Evolutionary conservation across 2,329 filamentous ascomycete species (phyloP).

Genomic region (Lachnellula hyalina): DNA sequence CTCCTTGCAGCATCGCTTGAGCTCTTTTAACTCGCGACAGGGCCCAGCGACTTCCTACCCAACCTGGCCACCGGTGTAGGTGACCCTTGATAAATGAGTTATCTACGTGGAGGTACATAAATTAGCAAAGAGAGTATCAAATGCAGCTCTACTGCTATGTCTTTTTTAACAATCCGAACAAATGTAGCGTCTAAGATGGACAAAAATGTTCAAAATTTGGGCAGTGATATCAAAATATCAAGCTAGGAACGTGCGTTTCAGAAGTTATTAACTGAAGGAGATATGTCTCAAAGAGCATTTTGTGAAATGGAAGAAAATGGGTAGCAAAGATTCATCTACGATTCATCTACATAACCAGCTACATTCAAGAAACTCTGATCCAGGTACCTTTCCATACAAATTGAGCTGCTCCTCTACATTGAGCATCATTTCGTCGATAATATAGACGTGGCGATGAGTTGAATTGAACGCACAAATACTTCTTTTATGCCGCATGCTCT

Average conservation of each 20-base stretch:
- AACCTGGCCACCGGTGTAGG: too few species aligned
- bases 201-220: not conserved
- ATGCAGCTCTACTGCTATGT: not conserved
- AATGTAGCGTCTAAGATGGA: not conserved
- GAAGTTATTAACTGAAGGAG: not conserved
- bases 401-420: not conserved
- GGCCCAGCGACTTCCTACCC: too few species aligned
- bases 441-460: not conserved
- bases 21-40: too few species aligned
- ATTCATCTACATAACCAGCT: not conserved
- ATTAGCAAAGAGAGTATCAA: not conserved
- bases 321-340: not conserved
- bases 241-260: not conserved
- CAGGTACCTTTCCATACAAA: not conserved
- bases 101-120: not conserved
- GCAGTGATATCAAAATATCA: not conserved
- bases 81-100: not conserved
- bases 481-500: not conserved
- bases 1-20: too few species aligned
- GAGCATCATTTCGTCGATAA: not conserved
- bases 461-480: not conserved
- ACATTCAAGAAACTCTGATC: not conserved
- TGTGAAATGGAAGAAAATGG: not conserved
- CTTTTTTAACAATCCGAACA: not conserved
- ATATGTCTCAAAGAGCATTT: not conserved